Base-by-base conservation (phyloP, 139 green algal genomes). In the Closterium sp. region DNA sequence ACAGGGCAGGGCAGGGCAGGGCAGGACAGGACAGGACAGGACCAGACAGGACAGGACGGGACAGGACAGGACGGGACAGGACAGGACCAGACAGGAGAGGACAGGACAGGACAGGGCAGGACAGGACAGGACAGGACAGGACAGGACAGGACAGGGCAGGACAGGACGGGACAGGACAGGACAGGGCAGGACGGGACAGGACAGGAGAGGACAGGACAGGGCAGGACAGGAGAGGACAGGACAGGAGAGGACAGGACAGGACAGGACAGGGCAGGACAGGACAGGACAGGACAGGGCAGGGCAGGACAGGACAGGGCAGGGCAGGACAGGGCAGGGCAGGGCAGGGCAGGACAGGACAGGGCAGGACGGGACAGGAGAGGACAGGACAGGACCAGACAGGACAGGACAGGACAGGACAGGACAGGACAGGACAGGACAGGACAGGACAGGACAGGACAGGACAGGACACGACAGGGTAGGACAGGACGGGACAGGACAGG, bases 401-500 rank as follows among this genome's bases (percentile, higher is more conserved):
- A 36, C 32, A 34, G 84, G 84, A 10, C 32, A 34, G 84, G 84
- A 36, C 32, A 34, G 84, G 84, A 36, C 32, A 34, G 84, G 84
- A 10, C 32, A 34, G 84, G 84, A 36, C 32, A 34, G 84, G 84
- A 36, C 32, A 34, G 84, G 84, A 10, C 32, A 34, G 84, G 84
- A 36, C 32, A 34, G 84, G 84, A 36, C 32, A 34, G 84, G 84
- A 10, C 32, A 34, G 84, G 84, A 36, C 32, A 87, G 84, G 84
- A 36, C 32, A 87, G 84, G 69, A 12, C 69, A 84, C 5, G 69
- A 84, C 69, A 84, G 69, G 69, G 9, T 8, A 87, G 84, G 84
- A 10, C 32, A 87, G 84, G 84, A 55, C 84, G 35, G 84, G 84
- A 55, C 84, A 87, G 84, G 84, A 55, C 30, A 87, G 84, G 84